phyloP scores from a whole-genome alignment of 2,329 filamentous ascomycete species.

The Fusarium gaditjirri region DNA sequence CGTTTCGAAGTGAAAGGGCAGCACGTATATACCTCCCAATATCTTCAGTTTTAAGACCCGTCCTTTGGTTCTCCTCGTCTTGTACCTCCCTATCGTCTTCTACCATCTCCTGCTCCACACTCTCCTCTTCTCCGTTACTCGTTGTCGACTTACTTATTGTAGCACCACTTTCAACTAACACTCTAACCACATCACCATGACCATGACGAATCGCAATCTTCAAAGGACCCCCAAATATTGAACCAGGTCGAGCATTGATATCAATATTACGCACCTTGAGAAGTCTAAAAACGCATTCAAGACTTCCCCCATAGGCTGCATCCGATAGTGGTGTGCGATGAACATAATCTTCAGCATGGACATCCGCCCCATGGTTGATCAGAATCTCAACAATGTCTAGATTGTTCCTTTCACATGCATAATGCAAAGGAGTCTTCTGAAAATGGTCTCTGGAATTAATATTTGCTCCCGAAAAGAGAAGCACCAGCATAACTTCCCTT shows the following conservation, averaged over 20 bases:
- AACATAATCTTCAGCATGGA: neutral
- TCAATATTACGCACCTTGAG: accelerated
- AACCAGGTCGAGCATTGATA: neutral
- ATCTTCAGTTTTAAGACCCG: accelerated
- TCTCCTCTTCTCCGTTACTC: too few relatives aligned
- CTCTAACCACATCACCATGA: neutral
- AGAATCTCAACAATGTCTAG: neutral
- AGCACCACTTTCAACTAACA: neutral
- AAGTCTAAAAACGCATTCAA: neutral
- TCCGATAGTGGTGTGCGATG: accelerated
- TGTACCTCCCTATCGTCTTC: too few relatives aligned
- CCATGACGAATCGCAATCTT: accelerated
- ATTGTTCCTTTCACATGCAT: accelerated
- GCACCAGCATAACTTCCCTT: too few relatives aligned
- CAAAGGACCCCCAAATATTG: too few relatives aligned
- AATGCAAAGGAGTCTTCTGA: accelerated
- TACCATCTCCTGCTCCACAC: too few relatives aligned
- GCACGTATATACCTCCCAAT: neutral
- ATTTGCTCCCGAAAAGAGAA: neutral
- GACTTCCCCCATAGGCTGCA: too few relatives aligned
- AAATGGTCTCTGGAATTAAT: neutral
- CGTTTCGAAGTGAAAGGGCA: accelerated
- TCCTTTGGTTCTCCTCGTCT: neutral
- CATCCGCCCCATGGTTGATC: neutral
- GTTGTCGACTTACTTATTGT: too few relatives aligned